These are phyloP conservation scores for Aspergillus sclerotioniger DNA, from an alignment of 495 filamentous ascomycete genomes.

Conservation along the genomic window DNA sequence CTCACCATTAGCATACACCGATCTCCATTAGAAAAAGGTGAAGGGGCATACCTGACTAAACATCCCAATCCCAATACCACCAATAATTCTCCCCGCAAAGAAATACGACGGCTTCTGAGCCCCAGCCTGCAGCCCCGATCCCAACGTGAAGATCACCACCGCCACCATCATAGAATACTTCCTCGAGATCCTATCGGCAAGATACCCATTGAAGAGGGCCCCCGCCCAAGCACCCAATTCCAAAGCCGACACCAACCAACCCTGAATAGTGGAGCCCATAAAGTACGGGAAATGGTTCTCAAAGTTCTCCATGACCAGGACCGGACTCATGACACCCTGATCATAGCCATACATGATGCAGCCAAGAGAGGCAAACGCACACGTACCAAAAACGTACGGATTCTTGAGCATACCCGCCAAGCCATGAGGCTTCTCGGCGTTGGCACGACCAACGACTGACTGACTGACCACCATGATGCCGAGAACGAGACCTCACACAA, in stretches of 20 bases:
- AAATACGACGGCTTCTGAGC: constrained; percentile 37
- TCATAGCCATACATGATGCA: constrained; percentile 63
- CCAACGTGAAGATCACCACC: constrained; percentile 68
- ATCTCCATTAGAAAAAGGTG: not conserved
- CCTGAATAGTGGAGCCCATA: constrained; percentile 66
- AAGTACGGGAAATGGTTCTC: constrained; percentile 39
- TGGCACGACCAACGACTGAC: not conserved
- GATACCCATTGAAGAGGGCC: constrained; percentile 68
- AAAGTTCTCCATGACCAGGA: constrained; percentile 34
- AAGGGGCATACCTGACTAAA: constrained; percentile 35
- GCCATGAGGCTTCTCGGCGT: constrained; percentile 7
- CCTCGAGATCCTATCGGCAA: constrained; percentile 71
- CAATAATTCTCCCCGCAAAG: constrained; percentile 48
- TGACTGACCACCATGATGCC: constrained; percentile 5
- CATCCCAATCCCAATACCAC: constrained; percentile 65
- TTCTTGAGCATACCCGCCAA: constrained; percentile 7
- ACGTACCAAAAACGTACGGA: not conserved
- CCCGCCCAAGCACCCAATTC: constrained; percentile 83
- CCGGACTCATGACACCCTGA: constrained; percentile 75
- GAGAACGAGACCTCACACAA: too few species aligned
- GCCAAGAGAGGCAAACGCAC: constrained; percentile 69
- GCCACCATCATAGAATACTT: constrained; percentile 76
- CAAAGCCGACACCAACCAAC: constrained; percentile 74
- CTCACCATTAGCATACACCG: not conserved
- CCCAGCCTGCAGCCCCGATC: constrained; percentile 46